A percentile compares a stretch with the other conserved stretches of the same genome.
phyloP scores from a whole-genome alignment of 371 early-diverging fungal species.

The Mortierella sp. region DNA sequence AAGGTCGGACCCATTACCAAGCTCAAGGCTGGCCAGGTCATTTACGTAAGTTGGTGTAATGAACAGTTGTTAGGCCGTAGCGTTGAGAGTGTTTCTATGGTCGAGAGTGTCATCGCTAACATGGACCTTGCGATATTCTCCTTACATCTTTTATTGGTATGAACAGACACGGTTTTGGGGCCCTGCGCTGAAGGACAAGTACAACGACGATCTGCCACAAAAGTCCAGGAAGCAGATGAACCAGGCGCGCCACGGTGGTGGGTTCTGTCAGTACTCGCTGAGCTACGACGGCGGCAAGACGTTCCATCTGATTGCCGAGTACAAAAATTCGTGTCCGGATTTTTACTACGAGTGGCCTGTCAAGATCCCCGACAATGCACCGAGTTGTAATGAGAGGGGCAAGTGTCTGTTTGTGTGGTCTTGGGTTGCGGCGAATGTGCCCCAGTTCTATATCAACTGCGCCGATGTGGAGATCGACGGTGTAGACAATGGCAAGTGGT shows the following conservation, averaged over 20 bases:
- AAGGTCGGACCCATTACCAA: constrained; percentile 28
- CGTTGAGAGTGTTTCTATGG: not conserved
- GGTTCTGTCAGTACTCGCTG: constrained; percentile 77
- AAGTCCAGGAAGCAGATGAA: constrained; percentile 13
- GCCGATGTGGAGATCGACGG: constrained; percentile 71
- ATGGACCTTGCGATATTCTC: not conserved
- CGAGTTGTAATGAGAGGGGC: constrained; percentile 50
- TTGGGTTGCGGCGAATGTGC: constrained; percentile 74
- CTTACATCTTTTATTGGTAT: not conserved
- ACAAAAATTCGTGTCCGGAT: constrained; percentile 52
- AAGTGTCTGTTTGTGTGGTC: constrained; percentile 73
- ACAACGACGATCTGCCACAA: constrained; percentile 9
- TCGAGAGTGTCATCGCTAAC: not conserved
- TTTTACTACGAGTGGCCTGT: constrained; percentile 63
- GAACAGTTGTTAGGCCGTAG: not conserved
- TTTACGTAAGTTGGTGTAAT: constrained; percentile 26
- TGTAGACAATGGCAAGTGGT: not conserved
- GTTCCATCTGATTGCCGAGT: constrained; percentile 68
- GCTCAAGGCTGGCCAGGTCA: constrained; percentile 32
- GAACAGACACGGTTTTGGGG: constrained; percentile 48
- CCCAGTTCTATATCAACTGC: constrained; percentile 82
- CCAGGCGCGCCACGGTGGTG: constrained; percentile 67
- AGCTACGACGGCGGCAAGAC: constrained; percentile 72
- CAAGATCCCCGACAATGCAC: constrained; percentile 66
- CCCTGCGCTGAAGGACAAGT: constrained; percentile 16